phyloP scores from a whole-genome alignment of 441 rosid genomes.

The Geranium incanum region DNA sequence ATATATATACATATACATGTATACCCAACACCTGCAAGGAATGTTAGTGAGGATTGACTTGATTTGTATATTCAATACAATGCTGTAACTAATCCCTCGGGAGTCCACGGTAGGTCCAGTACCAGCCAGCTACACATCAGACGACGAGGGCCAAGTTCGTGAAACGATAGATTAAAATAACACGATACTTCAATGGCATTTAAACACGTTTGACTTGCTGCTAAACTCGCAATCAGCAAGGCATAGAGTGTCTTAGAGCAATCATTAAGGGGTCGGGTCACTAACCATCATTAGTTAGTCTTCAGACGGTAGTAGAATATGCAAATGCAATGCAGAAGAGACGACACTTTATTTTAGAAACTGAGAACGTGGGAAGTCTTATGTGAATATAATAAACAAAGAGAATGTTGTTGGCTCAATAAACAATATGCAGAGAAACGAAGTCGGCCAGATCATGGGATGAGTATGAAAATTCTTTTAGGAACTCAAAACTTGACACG shows the following conservation, averaged over 20 bases:
- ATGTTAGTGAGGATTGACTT: conserved; percentile 29
- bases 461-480: conserved; percentile 25
- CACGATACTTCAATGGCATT: conserved; percentile 10
- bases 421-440: conserved; percentile 20
- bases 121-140: conserved; percentile 44
- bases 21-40: conserved; percentile 24
- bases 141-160: conserved; percentile 29
- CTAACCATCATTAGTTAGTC: conserved; percentile 21
- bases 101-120: conserved; percentile 35
- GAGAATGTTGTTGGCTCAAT: conserved; percentile 20
- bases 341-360: conserved; percentile 13
- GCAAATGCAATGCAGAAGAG: conserved; percentile 6
- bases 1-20: conserved; percentile 20
- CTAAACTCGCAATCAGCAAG: conserved; percentile 21
- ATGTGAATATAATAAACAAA: conserved; percentile 30
- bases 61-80: conserved; percentile 16
- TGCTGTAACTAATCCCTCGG: conserved; percentile 28
- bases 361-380: conserved; percentile 43
- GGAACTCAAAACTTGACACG: conserved; percentile 39
- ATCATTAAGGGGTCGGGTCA: conserved; percentile 23
- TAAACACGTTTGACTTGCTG: conserved; percentile 15
- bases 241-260: conserved; percentile 19
- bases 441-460: conserved; percentile 43
- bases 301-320: conserved; percentile 12
- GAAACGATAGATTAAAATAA: conserved; percentile 27